Evolutionary conservation across 2,329 filamentous ascomycete genomes (phyloP), one percentile per base, ranked within the genome.

Genomic region (Rhexocercosporidium sp.): DNA sequence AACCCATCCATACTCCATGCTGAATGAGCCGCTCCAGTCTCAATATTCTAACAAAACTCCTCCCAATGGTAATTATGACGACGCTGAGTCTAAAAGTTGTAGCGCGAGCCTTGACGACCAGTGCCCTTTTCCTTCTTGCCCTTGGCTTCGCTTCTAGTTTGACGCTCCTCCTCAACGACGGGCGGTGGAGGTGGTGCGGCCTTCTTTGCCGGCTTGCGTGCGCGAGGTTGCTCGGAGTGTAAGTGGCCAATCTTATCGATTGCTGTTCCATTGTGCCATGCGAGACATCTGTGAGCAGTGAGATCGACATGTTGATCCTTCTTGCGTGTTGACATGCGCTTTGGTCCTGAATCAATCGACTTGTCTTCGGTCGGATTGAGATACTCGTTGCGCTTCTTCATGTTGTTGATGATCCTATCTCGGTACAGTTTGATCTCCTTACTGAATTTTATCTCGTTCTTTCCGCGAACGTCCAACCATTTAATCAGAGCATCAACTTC

Each of bases 391-490:
- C 96, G 90, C 75, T 90, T 90, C 74, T 90, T 84, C 94, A 97
- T 97, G 75, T 94, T 89, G 69, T 86, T 85, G 27, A 85, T 82
- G 70, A 97, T 97, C 74, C 88, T 88, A 47, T 94, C 90, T 60
- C 89, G 90, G 81, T 91, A 97, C 22, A 84, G 81, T 60, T 90
- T 82, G 3, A 99, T 85, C 78, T 98, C 95, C 79, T 97, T 98
- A 68, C 91, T 88, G 59, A 99, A 84, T 76, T 93, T 94, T 70
- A 91, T 82, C 80, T 99, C 96, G 70, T 97, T 94, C 71, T 91
- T 85, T 1, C 96, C 96, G 18, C 93, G 91, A 14, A 90, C 86
- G 75, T 99, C 95, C 4, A 99, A 85, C 94, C 96, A 99, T 62
- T 86, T 86, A 69, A 98, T 88, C 20, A 99, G 85, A 62, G 86